Evolutionary conservation across 2,329 filamentous ascomycete genomes (phyloP).

Genomic region (Dactylellina drechsleri): DNA sequence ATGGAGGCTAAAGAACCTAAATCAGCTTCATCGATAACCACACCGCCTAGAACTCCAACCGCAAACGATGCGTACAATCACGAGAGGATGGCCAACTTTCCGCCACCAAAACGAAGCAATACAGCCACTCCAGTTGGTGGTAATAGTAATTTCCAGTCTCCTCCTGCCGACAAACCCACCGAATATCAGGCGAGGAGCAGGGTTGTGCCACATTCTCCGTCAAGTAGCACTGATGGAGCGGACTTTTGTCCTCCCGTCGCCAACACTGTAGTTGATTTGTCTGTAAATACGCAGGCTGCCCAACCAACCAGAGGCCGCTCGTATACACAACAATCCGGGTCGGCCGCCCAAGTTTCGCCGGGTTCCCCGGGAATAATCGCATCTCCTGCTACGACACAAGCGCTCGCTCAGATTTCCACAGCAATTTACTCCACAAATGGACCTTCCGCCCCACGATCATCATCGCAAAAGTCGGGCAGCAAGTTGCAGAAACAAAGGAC

Average conservation of each 20-base stretch:
- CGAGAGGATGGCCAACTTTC: slow-evolving; percentile 29
- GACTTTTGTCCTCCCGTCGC: slow-evolving; percentile 4
- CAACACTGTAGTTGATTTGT: slow-evolving; percentile 19
- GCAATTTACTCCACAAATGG: slow-evolving; percentile 37
- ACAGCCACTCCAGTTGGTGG: slow-evolving; percentile 17
- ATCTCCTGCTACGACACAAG: slow-evolving; percentile 1
- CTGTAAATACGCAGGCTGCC: slow-evolving; percentile 19
- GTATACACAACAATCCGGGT: slow-evolving; percentile 18
- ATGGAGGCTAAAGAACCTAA: slow-evolving; percentile 18
- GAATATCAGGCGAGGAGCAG: slow-evolving; percentile 47
- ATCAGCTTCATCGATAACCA: slow-evolving; percentile 27
- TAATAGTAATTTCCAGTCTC: background rate
- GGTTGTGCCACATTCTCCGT: slow-evolving; percentile 41
- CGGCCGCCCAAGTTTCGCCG: slow-evolving; percentile 27
- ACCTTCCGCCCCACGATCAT: background rate
- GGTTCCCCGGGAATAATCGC: slow-evolving; percentile 17
- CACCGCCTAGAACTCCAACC: slow-evolving; percentile 49
- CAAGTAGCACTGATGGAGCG: slow-evolving; percentile 29
- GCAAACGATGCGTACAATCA: slow-evolving; percentile 14
- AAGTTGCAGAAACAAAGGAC: slow-evolving; percentile 40
- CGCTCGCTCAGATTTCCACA: slow-evolving; percentile 36
- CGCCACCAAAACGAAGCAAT: slow-evolving; percentile 24
- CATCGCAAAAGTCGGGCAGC: slow-evolving; percentile 19
- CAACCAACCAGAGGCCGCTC: slow-evolving; percentile 29
- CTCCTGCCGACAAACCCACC: slow-evolving; percentile 36